Evolutionary conservation across 2,329 filamentous ascomycete species (phyloP), one percentile per base, ranked within the genome.

Genomic region (Pseudogymnoascus sp.): DNA sequence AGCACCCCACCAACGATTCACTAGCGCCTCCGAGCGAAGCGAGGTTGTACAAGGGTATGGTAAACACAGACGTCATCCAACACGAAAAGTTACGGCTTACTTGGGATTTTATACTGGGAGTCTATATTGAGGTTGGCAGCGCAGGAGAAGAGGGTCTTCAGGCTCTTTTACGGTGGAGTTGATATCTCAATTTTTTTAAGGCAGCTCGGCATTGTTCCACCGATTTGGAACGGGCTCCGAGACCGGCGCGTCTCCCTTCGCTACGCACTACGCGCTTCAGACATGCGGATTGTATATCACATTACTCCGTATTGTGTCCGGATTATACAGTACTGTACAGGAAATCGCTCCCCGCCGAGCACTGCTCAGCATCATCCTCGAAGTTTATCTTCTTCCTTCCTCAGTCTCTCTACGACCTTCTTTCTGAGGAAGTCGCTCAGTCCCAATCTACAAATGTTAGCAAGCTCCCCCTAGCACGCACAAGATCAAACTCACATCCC

Each of bases 401-500:
- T 75, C 31, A 87, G 74, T 56, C 78, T 78, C 68, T 83, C 78
- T 12, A 84, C 70, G 60, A 87, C 72, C 69, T 83, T 87, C 31
- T 72, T 78, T 63, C 78, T 76, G 60, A 87, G 69, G 69, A 81
- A 87, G 22, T 82, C 78, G 61, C 81, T 83, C 43, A 85, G 69
- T 2, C 82, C 81, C 35, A 85, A 75, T 61, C 82, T 84, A 63
- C 11, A 63, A n/a, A 43, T 69, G 72, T 71, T 41, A 70, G 66
- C 61, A 68, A 16, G 61, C 22, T 61, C 19, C 10, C 26, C 22
- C 40, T 19, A 61, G 14, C 26, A 63, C 6, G 19, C 28, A n/a
- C 62, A 62, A 43, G 50, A 61, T 2, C 26, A 40, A 59, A 83
- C 85, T 83, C 72, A 88, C 85, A 89, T 85, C 71, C 86, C 86